phyloP scores from a whole-genome alignment of 306 rosid species.

The Cucurbita pepo region DNA sequence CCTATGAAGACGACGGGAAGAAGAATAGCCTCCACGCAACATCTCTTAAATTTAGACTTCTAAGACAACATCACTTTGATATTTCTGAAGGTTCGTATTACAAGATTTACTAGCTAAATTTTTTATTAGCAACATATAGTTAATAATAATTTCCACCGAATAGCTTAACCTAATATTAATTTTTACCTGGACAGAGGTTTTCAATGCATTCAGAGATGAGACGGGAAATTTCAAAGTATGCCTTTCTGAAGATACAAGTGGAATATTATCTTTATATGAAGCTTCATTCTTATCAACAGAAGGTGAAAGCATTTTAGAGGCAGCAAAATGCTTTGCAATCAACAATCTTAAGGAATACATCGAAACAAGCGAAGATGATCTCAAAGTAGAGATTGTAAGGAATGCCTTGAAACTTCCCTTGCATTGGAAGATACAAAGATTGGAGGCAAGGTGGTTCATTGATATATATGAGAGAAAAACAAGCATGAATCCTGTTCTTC shows the following conservation, averaged over 20 bases:
- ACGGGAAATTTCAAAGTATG: neutral
- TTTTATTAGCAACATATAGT: neutral
- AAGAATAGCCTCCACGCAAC: no score
- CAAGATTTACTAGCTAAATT: neutral
- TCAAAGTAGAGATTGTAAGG: neutral
- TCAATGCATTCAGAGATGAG: conserved; percentile 5
- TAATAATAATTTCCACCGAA: neutral
- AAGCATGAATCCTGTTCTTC: neutral
- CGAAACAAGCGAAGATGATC: neutral
- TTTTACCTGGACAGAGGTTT: neutral
- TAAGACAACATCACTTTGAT: neutral
- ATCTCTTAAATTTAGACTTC: no score
- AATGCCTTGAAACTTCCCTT: conserved; percentile 5
- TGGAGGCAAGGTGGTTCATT: conserved; percentile 9
- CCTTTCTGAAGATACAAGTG: neutral
- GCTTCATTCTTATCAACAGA: neutral
- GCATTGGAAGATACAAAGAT: neutral
- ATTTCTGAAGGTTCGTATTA: neutral
- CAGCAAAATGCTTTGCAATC: conserved; percentile 3
- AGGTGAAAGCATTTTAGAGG: neutral
- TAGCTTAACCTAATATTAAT: no score
- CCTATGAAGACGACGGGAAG: no score
- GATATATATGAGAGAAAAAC: neutral
- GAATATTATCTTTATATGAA: neutral
- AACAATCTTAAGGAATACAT: neutral